phyloP scores from a whole-genome alignment of 116 monocot species.

The Thalassia testudinum region DNA sequence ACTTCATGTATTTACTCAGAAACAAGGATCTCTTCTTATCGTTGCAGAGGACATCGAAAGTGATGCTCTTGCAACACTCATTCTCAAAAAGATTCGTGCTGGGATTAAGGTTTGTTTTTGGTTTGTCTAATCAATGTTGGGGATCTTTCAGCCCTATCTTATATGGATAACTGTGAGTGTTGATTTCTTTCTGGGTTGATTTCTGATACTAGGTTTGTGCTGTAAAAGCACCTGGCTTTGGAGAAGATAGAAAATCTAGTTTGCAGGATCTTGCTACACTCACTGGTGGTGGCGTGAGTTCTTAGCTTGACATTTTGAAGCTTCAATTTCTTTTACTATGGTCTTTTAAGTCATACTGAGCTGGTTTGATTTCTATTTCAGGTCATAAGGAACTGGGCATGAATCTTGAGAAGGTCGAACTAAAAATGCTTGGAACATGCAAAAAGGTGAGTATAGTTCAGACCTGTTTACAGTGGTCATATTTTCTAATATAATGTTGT shows the following conservation, averaged over 20 bases:
- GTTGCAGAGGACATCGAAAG: conserved; percentile 90
- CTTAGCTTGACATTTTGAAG: not conserved
- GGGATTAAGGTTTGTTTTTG: conserved; percentile 65
- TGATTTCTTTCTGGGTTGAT: not conserved
- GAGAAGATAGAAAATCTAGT: conserved; percentile 64
- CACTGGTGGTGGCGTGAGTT: conserved; percentile 62
- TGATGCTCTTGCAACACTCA: conserved; percentile 79
- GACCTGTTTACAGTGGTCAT: too few species aligned
- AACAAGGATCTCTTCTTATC: conserved; percentile 68
- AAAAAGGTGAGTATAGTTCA: conserved; percentile 65
- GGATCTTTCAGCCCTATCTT: too few species aligned
- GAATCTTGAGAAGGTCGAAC: conserved; percentile 71
- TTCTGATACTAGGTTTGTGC: conserved; percentile 43
- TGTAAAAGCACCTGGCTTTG: conserved; percentile 87
- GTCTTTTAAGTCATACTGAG: too few species aligned
- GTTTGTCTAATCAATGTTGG: too few species aligned
- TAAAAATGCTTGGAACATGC: conserved; percentile 68
- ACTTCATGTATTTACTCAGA: conserved; percentile 20
- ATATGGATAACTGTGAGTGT: too few species aligned
- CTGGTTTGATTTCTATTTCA: conserved; percentile 4
- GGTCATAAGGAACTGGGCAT: conserved; percentile 76
- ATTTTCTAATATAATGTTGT: too few species aligned
- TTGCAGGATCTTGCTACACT: conserved; percentile 74
- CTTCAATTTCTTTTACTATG: not conserved
- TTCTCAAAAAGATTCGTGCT: conserved; percentile 90